phyloP scores from a whole-genome alignment of 345 rosid species.

The Luvunga scandens region DNA sequence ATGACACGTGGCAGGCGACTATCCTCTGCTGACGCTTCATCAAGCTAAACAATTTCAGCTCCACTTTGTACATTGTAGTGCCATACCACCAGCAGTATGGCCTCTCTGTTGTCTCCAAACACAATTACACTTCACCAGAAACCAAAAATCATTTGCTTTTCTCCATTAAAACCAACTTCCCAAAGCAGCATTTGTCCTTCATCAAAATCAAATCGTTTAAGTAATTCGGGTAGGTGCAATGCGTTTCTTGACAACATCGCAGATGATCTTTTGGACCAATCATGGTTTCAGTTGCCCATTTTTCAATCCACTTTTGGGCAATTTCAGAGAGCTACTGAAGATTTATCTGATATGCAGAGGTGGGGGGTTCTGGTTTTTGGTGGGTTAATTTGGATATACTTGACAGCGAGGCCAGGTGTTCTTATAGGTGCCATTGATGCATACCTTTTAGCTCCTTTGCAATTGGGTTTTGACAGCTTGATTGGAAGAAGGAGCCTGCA shows the following conservation, averaged over 20 bases:
- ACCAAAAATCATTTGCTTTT: slow-evolving; percentile 29
- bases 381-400: slow-evolving; percentile 72
- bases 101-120: slow-evolving; percentile 54
- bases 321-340: slow-evolving; percentile 40
- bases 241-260: slow-evolving; percentile 47
- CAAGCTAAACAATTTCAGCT: not conserved
- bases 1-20: slow-evolving; percentile 33
- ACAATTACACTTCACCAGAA: slow-evolving; percentile 32
- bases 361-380: slow-evolving; percentile 56
- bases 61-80: not conserved
- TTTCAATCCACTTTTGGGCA: slow-evolving; percentile 42
- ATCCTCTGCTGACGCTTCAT: slow-evolving; percentile 32
- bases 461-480: slow-evolving; percentile 62
- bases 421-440: slow-evolving; percentile 89
- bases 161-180: slow-evolving; percentile 34
- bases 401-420: slow-evolving; percentile 92
- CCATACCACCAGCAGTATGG: slow-evolving; percentile 30
- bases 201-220: slow-evolving; percentile 22
- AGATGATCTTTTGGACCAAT: slow-evolving; percentile 33
- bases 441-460: slow-evolving; percentile 84
- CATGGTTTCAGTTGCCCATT: slow-evolving; percentile 43
- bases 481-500: slow-evolving; percentile 69
- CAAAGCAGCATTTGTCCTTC: slow-evolving; percentile 21
- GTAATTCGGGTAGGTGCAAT: slow-evolving; percentile 38
- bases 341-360: slow-evolving; percentile 53